Base-by-base conservation (phyloP, 805 yeast genomes). In the Wickerhamomyces kurtzmanii region DNA sequence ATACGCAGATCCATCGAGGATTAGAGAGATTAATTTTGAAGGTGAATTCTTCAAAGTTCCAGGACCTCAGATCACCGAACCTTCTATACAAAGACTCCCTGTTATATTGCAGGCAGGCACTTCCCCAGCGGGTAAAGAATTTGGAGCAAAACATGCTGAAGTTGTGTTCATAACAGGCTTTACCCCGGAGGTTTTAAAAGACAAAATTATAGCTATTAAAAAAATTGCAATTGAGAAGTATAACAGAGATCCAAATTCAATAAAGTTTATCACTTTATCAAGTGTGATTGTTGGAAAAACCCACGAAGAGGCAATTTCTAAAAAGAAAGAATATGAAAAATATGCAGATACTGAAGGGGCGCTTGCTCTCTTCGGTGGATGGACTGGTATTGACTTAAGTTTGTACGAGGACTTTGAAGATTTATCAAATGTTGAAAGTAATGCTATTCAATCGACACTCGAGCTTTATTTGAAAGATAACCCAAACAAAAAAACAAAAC, bases 61-160 rank as follows among this genome's bases (percentile, higher is more conserved):
- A 2, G 66, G 63, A 3, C 65, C 64, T 4, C 49, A 39, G 25
- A 56, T 59, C 25, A 54, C 59, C 5, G 54, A 55, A 18, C 68
- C 68, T 3, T 47, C 65, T 8, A 64, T 62, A 3, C 68, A 62
- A 32, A 48, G 65, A 30, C 36, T 63, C 5, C 69, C 69, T 3
- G 57, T 63, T 8, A 39, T 63, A 21, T 47, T 62, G 22, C 66
- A 62, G 39, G 69, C 69, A 4, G 69, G 69, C 4, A 45, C 61
- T 15, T 62, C 68, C 6, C 40, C 53, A 8, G 47, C 46, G 13
- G 69, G 69, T 7, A 46, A 48, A 20, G 57, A 58, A 11, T 48
- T 59, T 32, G 68, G 64, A 3, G 64, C 69, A 6, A 52, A 53
- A 32, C 51, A 57, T 37, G 68, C 67, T 1, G 69, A 63, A 36